Evolutionary conservation across 2,329 filamentous ascomycete genomes (phyloP).

Genomic region (Botryotinia narcissicola): DNA sequence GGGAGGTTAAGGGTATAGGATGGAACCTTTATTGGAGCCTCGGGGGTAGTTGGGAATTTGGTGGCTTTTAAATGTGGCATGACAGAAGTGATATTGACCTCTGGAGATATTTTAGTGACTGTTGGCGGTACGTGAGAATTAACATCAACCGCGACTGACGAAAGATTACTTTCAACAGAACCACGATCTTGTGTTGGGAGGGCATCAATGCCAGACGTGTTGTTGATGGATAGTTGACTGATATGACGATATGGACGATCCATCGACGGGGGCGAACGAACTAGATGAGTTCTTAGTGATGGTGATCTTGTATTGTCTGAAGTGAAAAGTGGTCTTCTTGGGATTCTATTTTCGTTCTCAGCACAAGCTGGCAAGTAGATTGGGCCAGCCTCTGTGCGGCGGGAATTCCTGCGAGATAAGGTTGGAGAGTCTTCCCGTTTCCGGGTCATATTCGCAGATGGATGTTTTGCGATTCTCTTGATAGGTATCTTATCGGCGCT

Average conservation of each 20-base stretch:
- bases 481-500: background rate
- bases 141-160: background rate
- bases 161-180: background rate
- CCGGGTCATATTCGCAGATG: background rate
- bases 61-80: background rate
- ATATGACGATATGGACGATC: conserved; percentile 18
- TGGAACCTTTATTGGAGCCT: background rate
- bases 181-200: background rate
- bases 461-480: background rate
- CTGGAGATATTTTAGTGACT: background rate
- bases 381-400: background rate
- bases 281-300: background rate
- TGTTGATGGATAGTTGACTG: background rate
- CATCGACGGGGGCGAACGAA: background rate
- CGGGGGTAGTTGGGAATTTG: no score
- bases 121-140: background rate
- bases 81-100: background rate
- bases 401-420: background rate
- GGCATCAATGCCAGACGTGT: background rate
- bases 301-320: background rate
- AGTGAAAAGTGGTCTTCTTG: background rate
- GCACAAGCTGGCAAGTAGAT: background rate
- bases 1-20: background rate
- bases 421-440: background rate
- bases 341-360: background rate